Base-by-base conservation (phyloP, 1,139 yeast genomes). In the Debaryomyces sp. region DNA sequence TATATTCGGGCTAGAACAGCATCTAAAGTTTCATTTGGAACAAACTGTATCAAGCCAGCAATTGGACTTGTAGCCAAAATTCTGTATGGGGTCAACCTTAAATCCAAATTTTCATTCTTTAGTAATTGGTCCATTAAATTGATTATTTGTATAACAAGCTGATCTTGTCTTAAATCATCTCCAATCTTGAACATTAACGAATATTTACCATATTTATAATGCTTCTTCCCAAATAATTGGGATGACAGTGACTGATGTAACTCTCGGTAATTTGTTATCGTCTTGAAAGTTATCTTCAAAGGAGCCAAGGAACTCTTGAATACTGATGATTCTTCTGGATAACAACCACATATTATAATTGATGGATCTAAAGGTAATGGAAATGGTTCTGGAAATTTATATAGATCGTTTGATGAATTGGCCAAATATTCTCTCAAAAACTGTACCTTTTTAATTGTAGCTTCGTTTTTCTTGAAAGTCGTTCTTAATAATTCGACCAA, bases 161-260 rank as follows among this genome's bases (percentile, higher is more conserved):
- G 99, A 70, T 95, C 99, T 65, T 95, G 99, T 50, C 98, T 76
- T 45, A 95, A 73, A 63, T 95, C 99, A 67, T 95, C 99, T 2
- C 99, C 99, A 44, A 89, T 88, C 64, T 95, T 95, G 69, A 91
- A 91, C 87, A 95, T 94, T 40, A 94, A 70, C 4, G 96, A 84
- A 65, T 91, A 95, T 44, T 74, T 76, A 0, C 86, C 88, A 50
- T 75, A 64, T 48, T 68, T 70, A 47, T 59, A 58, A 15, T 58
- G 54, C 48, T 64, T 69, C 47, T 67, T 70, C 1, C 75, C 75
- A 54, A 73, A 72, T 6, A 71, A 57, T 50, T 69, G 74, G 9
- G 68, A 57, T 1, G 64, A 53, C 2, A 56, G 50, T 27, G 53
- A 54, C 6, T 54, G 55, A 24, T 58, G 59, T 6, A 49, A 47